Evolutionary conservation across 768 basidiomycete species (phyloP).

Genomic region (Leccinum truebloodii): DNA sequence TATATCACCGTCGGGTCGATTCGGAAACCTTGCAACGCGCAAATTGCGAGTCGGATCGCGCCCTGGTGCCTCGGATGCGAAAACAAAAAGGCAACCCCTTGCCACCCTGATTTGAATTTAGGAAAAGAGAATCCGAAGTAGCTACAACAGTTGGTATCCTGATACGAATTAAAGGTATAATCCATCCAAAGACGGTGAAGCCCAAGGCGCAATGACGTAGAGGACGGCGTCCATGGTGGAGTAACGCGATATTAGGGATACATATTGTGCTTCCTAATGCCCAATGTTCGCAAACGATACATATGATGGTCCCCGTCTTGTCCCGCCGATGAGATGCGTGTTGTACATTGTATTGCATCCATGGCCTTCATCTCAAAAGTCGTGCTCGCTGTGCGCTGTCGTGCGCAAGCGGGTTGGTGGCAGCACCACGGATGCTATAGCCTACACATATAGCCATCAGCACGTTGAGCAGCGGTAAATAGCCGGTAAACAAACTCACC

Average conservation of each 20-base stretch:
- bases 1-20: not conserved
- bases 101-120: slow-evolving; percentile 8
- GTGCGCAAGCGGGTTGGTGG: slow-evolving; percentile 3
- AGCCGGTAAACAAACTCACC: slow-evolving; percentile 5
- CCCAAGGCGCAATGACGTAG: slow-evolving; percentile 2
- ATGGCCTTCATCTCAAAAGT: slow-evolving; percentile 9
- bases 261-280: slow-evolving; percentile 14
- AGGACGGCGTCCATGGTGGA: slow-evolving; percentile 10
- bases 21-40: not conserved
- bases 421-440: slow-evolving; percentile 4
- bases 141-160: slow-evolving; percentile 20
- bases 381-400: not conserved
- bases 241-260: slow-evolving; percentile 24
- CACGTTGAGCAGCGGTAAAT: not conserved
- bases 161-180: slow-evolving; percentile 15
- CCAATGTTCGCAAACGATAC: slow-evolving; percentile 8
- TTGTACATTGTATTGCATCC: slow-evolving; percentile 30
- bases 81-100: slow-evolving; percentile 20
- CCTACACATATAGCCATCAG: not conserved
- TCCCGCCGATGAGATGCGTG: slow-evolving; percentile 26
- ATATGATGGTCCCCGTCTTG: not conserved
- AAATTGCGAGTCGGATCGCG: not conserved
- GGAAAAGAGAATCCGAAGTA: slow-evolving; percentile 1
- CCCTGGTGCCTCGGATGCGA: not conserved
- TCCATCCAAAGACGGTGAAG: slow-evolving; percentile 6